phyloP scores from a whole-genome alignment of 257 asterid genomes.

The Fraxinus excelsior region DNA sequence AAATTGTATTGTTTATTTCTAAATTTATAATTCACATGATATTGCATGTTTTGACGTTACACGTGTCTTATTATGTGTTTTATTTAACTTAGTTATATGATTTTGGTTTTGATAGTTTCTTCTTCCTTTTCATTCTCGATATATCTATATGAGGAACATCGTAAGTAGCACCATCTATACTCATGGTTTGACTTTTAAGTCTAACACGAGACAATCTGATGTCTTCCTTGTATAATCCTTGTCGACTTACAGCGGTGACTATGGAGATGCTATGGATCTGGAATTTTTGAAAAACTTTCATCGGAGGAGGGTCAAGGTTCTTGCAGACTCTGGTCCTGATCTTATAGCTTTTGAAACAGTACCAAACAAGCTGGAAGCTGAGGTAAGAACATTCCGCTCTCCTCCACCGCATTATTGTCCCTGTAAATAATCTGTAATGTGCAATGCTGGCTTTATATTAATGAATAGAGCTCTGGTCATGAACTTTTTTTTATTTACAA shows the following conservation, averaged over 20 bases:
- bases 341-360: constrained; percentile 44
- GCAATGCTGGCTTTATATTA: background rate
- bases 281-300: constrained; percentile 45
- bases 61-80: too few species aligned
- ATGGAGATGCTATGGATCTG: constrained; percentile 39
- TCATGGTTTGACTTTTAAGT: background rate
- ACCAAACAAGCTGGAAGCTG: constrained; percentile 47
- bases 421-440: background rate
- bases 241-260: constrained; percentile 36
- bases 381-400: constrained; percentile 24
- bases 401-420: background rate
- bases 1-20: too few species aligned
- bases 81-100: too few species aligned
- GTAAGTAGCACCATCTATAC: too few species aligned
- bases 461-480: background rate
- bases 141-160: background rate
- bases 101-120: too few species aligned
- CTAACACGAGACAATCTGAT: background rate
- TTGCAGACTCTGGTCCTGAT: constrained; percentile 45
- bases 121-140: too few species aligned
- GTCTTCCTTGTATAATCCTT: background rate
- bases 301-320: constrained; percentile 41
- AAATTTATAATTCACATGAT: too few species aligned
- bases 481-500: background rate
- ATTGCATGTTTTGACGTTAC: too few species aligned